These are phyloP conservation scores for Escallonia herrerae DNA, from an alignment of 129 eudicot species.

Conservation along the genomic window DNA sequence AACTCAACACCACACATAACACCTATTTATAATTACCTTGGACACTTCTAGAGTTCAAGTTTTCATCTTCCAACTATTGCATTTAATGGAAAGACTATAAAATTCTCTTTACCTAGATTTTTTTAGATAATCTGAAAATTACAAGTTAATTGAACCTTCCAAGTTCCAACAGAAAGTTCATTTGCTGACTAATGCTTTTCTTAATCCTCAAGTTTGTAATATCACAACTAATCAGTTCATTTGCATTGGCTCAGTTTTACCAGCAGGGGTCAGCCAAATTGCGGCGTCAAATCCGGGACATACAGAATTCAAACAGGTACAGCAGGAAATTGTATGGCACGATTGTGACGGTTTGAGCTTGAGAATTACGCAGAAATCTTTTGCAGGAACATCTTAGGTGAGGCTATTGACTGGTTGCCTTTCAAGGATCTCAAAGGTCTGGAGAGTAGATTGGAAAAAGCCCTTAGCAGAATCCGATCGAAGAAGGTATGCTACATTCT, in stretches of 20 bases:
- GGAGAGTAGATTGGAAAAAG: conserved; percentile 35
- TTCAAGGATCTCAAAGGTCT: conserved; percentile 34
- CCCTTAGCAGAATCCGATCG: conserved; percentile 30
- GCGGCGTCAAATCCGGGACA: conserved; percentile 8
- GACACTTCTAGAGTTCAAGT: too few species aligned
- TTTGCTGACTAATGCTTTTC: too few species aligned
- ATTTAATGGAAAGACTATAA: too few species aligned
- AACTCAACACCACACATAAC: too few species aligned
- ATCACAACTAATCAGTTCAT: too few species aligned
- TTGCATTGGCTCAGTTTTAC: not conserved
- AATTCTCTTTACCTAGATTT: too few species aligned
- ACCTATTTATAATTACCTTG: too few species aligned
- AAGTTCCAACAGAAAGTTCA: too few species aligned
- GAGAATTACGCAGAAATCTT: not conserved
- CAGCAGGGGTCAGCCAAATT: conserved; percentile 12
- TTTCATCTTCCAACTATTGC: too few species aligned
- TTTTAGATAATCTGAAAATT: too few species aligned
- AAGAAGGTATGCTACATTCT: conserved; percentile 16
- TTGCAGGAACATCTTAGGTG: conserved; percentile 32
- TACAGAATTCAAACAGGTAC: conserved; percentile 15
- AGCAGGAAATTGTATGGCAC: not conserved
- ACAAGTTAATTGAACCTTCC: too few species aligned
- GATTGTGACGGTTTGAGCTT: not conserved
- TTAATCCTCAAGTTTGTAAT: too few species aligned
- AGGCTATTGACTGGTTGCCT: conserved; percentile 22